A percentile compares a stretch with the other conserved stretches of the same genome.
These are phyloP conservation scores for Lyophyllum semitale DNA, from an alignment of 768 basidiomycete genomes.

Conservation along the genomic window DNA sequence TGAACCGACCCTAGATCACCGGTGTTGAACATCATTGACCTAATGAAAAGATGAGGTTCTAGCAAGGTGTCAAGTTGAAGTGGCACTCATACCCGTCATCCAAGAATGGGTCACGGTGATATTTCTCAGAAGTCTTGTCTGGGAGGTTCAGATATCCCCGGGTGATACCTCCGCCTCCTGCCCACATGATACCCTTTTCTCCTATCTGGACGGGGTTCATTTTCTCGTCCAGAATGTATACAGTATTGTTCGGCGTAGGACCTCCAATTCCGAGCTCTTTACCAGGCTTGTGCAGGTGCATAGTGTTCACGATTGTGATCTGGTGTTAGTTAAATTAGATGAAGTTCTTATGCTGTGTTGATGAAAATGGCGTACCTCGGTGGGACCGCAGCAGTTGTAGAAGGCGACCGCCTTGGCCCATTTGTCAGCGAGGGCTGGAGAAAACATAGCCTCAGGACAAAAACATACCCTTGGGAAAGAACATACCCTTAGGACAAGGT, in stretches of 20 bases:
- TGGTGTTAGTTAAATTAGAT: constrained; percentile 12
- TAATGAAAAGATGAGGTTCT: constrained; percentile 6
- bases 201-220: constrained; percentile 36
- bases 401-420: constrained; percentile 45
- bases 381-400: constrained; percentile 56
- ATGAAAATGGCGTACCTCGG: constrained; percentile 36
- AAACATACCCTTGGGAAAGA: constrained; percentile 39
- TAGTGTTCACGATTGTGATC: constrained; percentile 57
- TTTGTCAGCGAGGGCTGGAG: constrained; percentile 35
- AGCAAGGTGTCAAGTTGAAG: neutral
- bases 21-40: constrained; percentile 60
- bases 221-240: constrained; percentile 41
- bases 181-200: constrained; percentile 51
- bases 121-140: constrained; percentile 52
- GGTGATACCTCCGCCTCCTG: constrained; percentile 55
- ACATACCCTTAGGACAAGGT: constrained; percentile 50
- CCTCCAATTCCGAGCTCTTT: constrained; percentile 44
- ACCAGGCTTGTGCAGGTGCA: constrained; percentile 42
- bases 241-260: constrained; percentile 51
- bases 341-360: constrained; percentile 19
- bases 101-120: constrained; percentile 49
- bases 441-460: neutral
- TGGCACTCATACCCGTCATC: constrained; percentile 43
- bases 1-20: constrained; percentile 51
- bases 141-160: constrained; percentile 58